Evolutionary conservation across 768 basidiomycete genomes (phyloP).

Genomic region (Tricholoma sp.): DNA sequence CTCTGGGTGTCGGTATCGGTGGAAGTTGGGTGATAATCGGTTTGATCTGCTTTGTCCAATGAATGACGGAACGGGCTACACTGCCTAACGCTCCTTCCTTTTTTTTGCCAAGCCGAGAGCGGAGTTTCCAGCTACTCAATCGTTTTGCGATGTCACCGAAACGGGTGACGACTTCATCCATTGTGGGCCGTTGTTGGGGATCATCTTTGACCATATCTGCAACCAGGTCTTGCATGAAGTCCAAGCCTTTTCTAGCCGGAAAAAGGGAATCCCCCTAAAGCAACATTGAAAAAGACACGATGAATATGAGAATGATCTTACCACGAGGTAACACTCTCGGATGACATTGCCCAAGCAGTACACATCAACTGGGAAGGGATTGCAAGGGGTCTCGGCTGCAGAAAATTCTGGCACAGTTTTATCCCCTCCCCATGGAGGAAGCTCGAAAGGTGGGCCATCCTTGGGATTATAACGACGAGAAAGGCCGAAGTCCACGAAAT

Average conservation of each 20-base stretch:
- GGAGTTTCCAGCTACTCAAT: conserved; percentile 25
- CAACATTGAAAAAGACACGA: background rate
- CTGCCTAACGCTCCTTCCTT: background rate
- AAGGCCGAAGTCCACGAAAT: conserved; percentile 27
- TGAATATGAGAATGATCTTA: background rate
- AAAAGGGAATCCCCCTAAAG: background rate
- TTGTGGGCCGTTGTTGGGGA: conserved; percentile 30
- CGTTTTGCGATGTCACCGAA: conserved; percentile 23
- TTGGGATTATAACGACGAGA: conserved; percentile 22
- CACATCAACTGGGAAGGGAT: conserved; percentile 32
- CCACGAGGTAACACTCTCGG: conserved; percentile 6
- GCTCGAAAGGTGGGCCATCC: conserved; percentile 20
- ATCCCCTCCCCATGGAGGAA: conserved; percentile 33
- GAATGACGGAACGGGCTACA: background rate
- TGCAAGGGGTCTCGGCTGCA: background rate
- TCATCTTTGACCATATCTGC: conserved; percentile 31
- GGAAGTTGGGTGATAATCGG: background rate
- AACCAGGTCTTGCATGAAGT: conserved; percentile 25
- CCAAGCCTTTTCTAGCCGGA: conserved; percentile 16
- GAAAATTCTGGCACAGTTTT: conserved; percentile 29
- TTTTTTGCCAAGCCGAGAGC: conserved; percentile 16
- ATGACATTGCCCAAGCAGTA: conserved; percentile 32
- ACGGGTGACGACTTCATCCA: conserved; percentile 29
- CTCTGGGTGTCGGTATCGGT: background rate
- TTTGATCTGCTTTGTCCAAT: conserved; percentile 7